phyloP scores from a whole-genome alignment of 176 grass and related monocot species.

The Puccinellia tenuiflora region DNA sequence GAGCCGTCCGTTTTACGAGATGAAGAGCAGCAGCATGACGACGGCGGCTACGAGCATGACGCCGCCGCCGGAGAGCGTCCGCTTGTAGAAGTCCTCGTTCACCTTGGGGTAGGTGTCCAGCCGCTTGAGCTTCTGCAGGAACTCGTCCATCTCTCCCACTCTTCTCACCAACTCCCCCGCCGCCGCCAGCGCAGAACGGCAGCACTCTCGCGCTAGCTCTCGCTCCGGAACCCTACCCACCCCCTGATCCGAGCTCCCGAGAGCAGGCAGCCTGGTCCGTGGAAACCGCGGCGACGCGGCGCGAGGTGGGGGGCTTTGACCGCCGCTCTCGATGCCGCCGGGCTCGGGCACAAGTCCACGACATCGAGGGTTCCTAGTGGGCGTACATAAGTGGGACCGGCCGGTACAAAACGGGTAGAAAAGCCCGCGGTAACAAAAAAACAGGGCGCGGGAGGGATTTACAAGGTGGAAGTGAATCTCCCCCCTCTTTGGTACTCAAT shows the following conservation, averaged over 20 bases:
- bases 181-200: not conserved
- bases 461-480: too few relatives aligned
- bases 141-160: conserved; percentile 35
- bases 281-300: too few relatives aligned
- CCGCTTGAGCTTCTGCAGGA: conserved; percentile 74
- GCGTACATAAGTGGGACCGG: too few relatives aligned
- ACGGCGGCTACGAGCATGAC: conserved; percentile 77
- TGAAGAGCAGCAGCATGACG: conserved; percentile 79
- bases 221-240: not conserved
- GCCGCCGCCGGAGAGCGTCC: conserved; percentile 84
- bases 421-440: too few relatives aligned
- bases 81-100: conserved; percentile 97
- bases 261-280: not conserved
- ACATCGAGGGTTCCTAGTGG: too few relatives aligned
- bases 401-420: too few relatives aligned
- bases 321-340: too few relatives aligned
- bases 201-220: not conserved
- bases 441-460: too few relatives aligned
- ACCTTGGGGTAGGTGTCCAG: conserved; percentile 94
- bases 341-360: too few relatives aligned
- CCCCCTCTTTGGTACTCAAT: too few relatives aligned
- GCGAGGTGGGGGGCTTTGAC: too few relatives aligned
- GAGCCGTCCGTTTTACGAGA: conserved; percentile 21
- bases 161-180: not conserved
- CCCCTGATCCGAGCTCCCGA: conserved; percentile 8